phyloP scores from a whole-genome alignment of 768 basidiomycete species.

The Cystoderma amianthinum region DNA sequence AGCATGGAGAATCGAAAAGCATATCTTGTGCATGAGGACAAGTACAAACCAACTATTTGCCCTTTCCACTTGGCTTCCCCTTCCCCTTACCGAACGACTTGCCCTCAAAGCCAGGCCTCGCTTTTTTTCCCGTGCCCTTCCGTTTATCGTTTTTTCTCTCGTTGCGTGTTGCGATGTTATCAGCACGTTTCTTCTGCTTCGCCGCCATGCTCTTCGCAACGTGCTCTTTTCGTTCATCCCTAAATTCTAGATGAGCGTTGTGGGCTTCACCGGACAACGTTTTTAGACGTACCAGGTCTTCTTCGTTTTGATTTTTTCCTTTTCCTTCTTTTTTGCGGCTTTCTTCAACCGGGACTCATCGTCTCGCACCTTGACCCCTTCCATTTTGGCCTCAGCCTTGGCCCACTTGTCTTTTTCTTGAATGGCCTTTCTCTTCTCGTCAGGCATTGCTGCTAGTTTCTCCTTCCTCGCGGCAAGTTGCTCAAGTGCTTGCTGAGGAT shows the following conservation, averaged over 20 bases:
- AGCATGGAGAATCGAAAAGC: no score
- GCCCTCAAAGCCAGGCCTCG: slow-evolving; percentile 84
- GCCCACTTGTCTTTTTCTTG: slow-evolving; percentile 86
- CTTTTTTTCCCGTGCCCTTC: slow-evolving; percentile 48
- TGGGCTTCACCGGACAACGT: no score
- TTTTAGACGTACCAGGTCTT: slow-evolving; percentile 71
- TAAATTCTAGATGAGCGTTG: slow-evolving; percentile 19
- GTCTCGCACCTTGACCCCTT: slow-evolving; percentile 88
- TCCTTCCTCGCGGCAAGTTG: slow-evolving; percentile 75
- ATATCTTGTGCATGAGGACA: no score
- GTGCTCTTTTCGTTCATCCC: slow-evolving; percentile 85
- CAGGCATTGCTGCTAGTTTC: slow-evolving; percentile 69
- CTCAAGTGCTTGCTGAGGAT: slow-evolving; percentile 80
- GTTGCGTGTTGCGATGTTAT: slow-evolving; percentile 84
- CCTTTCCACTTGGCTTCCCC: slow-evolving; percentile 23
- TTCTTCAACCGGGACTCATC: slow-evolving; percentile 85
- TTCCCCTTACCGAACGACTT: slow-evolving; percentile 65
- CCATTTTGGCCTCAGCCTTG: slow-evolving; percentile 82
- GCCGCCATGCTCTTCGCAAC: slow-evolving; percentile 70
- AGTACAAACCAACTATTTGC: no score
- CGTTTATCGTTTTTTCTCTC: slow-evolving; percentile 72
- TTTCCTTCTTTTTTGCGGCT: slow-evolving; percentile 88
- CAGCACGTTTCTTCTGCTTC: slow-evolving; percentile 83
- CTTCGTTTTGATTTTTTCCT: slow-evolving; percentile 79
- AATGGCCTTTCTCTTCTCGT: slow-evolving; percentile 74